These are phyloP conservation scores for Sclerotinia borealis DNA, from an alignment of 2,329 filamentous ascomycete genomes.

Conservation along the genomic window DNA sequence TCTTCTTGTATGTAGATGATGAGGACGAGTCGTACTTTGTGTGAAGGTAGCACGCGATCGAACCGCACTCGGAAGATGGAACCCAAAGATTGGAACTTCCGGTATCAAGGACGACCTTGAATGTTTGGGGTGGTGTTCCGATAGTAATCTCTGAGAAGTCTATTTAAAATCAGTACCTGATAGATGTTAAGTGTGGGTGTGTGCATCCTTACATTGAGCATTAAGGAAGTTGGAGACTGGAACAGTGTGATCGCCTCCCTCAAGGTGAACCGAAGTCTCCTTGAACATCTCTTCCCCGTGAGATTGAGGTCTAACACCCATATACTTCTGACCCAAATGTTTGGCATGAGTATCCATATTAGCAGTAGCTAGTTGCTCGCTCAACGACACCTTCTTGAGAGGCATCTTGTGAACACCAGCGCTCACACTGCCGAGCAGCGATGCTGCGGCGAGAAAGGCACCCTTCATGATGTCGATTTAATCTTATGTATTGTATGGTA, in stretches of 20 bases:
- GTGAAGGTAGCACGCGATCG: slow-evolving; percentile 97
- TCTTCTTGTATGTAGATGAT: slow-evolving; percentile 89
- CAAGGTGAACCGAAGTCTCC: slow-evolving; percentile 59
- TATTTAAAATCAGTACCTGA: slow-evolving; percentile 34
- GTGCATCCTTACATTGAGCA: slow-evolving; percentile 73
- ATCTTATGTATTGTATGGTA: slow-evolving; percentile 16
- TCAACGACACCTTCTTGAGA: slow-evolving; percentile 91
- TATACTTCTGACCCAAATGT: slow-evolving; percentile 91
- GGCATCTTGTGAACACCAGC: slow-evolving; percentile 93
- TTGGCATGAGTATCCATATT: slow-evolving; percentile 77
- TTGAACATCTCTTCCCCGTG: slow-evolving; percentile 76
- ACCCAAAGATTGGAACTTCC: slow-evolving; percentile 99
- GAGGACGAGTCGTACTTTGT: slow-evolving; percentile 88
- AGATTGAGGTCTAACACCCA: slow-evolving; percentile 67
- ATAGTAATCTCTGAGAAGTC: slow-evolving; percentile 97
- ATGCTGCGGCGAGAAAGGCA: slow-evolving; percentile 63
- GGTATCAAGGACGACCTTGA: slow-evolving; percentile 98
- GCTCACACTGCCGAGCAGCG: slow-evolving; percentile 75
- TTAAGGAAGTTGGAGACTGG: slow-evolving; percentile 97
- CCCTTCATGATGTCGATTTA: slow-evolving; percentile 65
- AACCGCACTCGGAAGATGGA: slow-evolving; percentile 80
- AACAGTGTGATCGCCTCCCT: slow-evolving; percentile 64
- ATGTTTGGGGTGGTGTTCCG: slow-evolving; percentile 84
- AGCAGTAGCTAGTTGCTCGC: slow-evolving; percentile 82
- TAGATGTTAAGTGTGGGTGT: neutral